Conservation (phyloP, 1,284 basidiomycete species). For the Tilletia caries region DNA sequence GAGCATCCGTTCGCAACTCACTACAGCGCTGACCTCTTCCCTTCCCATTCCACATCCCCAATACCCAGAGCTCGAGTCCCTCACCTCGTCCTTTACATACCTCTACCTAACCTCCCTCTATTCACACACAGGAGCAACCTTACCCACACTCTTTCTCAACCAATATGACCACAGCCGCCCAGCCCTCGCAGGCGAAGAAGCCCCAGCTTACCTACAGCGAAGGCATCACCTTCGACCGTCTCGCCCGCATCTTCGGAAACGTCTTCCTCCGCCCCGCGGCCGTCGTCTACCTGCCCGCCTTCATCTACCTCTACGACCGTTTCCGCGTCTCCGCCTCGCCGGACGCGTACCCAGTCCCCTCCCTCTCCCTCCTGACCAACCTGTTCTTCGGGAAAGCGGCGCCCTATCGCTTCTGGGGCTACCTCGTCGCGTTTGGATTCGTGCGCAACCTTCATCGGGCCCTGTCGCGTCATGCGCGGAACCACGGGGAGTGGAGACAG, state of each 20-base stretch:
- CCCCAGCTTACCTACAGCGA: constrained; percentile 20
- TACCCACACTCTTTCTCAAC: not conserved
- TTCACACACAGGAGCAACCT: not conserved
- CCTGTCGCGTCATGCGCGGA: constrained; percentile 38
- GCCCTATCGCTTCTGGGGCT: constrained; percentile 20
- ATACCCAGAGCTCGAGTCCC: no score
- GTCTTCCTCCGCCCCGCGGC: constrained; percentile 42
- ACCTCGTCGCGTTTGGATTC: constrained; percentile 34
- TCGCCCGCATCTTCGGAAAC: constrained; percentile 31
- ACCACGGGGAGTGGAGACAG: constrained; percentile 35
- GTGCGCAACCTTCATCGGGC: constrained; percentile 33
- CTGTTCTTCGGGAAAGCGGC: constrained; percentile 15
- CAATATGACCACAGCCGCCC: constrained; percentile 12
- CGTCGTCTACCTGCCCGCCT: constrained; percentile 36
- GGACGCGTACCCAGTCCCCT: not conserved
- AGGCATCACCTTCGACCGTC: constrained; percentile 40
- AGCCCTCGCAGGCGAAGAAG: constrained; percentile 14
- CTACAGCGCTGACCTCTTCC: no score
- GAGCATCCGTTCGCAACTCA: no score
- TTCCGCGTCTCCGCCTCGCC: constrained; percentile 17
- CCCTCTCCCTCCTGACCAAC: constrained; percentile 1
- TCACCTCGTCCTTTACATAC: not conserved
- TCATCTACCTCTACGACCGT: constrained; percentile 34
- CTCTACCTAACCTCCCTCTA: not conserved
- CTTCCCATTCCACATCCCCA: no score